Base-by-base conservation (phyloP, 768 basidiomycete genomes). In the Auriscalpium vulgare region DNA sequence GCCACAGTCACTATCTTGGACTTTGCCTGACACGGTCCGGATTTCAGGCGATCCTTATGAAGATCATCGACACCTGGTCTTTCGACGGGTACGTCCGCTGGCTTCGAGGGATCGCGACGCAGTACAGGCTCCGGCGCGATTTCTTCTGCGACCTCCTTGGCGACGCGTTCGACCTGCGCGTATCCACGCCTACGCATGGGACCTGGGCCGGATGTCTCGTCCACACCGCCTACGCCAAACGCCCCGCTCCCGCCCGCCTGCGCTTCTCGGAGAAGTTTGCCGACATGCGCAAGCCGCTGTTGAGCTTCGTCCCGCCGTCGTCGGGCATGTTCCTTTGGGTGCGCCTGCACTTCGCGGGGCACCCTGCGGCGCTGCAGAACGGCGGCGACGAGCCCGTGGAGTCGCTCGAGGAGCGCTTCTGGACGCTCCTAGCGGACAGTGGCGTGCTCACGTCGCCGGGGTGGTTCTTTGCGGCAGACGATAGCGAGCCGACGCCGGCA, bases 241-340 rank as follows among this genome's bases (percentile, higher is more conserved):
- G 56, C 50, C 44, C 56, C 56, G 54, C 46, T 19, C 16, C 55
- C 49, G 57, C 46, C 9, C 54, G 52, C 46, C 67, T 66, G 63
- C 63, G 68, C 54, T 29, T 29, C 29, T 29, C 29, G 29, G 78
- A 82, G 68, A 82, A 81, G 71, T 60, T 57, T 60, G 67, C n/a
- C 50, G 50, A 53, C 56, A 29, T 7, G 29, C 29, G 29, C 29
- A 67, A 62, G 10, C 65, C 75, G 21, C 64, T 85, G 57, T 78
- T 91, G 59, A 83, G 80, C 48, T 85, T 91, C 65, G 78, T 88
- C 2, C 85, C 88, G 11, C 89, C 90, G 0, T 78, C 79, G 1
- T 78, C 85, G n/a, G 91, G 91, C 8, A 94, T 92, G 91, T 92
- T 90, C 69, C 59, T 85, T 35, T 87, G 84, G 84, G 83, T 83